Evolutionary conservation across 495 filamentous ascomycete species (phyloP).

Genomic region (Xylaria acuta): DNA sequence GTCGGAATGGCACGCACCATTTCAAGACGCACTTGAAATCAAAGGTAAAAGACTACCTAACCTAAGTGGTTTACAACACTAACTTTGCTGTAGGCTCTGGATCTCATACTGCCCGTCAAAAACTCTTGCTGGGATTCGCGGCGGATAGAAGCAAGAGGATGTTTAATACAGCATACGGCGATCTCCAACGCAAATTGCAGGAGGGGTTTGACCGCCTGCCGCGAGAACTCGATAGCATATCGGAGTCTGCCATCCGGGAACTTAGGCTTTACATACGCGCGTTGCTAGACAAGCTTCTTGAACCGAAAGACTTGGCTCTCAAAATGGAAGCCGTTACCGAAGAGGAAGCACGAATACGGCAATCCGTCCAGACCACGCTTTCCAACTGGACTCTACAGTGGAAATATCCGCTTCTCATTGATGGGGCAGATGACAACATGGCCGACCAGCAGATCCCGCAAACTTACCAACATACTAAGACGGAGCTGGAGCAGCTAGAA

Average conservation of each 20-base stretch:
- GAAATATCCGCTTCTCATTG: not conserved
- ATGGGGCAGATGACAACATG: not conserved
- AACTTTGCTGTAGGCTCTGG: not conserved
- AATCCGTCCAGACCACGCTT: not conserved
- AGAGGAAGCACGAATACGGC: not conserved
- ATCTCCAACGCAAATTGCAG: not conserved
- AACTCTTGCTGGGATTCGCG: slow-evolving; percentile 4
- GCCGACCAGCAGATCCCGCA: not conserved
- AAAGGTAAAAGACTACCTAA: not conserved
- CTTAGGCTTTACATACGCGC: slow-evolving; percentile 20
- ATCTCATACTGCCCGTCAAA: not conserved
- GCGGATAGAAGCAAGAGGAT: not conserved
- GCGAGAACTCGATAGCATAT: not conserved
- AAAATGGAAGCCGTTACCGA: not conserved
- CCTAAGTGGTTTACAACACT: not conserved
- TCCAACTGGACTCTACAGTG: not conserved
- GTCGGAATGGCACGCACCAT: not conserved
- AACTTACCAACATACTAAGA: not conserved
- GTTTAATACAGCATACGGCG: not conserved
- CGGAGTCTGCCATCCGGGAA: not conserved
- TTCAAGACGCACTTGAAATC: not conserved
- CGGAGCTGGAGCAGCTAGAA: not conserved
- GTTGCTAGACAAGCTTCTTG: slow-evolving; percentile 9
- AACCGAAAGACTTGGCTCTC: not conserved
- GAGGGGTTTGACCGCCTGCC: not conserved